Percentiles rank a stretch among this genome's conserved stretches.
Evolutionary conservation across 1,284 basidiomycete genomes (phyloP).

Genomic region (Malassezia pachydermatis): DNA sequence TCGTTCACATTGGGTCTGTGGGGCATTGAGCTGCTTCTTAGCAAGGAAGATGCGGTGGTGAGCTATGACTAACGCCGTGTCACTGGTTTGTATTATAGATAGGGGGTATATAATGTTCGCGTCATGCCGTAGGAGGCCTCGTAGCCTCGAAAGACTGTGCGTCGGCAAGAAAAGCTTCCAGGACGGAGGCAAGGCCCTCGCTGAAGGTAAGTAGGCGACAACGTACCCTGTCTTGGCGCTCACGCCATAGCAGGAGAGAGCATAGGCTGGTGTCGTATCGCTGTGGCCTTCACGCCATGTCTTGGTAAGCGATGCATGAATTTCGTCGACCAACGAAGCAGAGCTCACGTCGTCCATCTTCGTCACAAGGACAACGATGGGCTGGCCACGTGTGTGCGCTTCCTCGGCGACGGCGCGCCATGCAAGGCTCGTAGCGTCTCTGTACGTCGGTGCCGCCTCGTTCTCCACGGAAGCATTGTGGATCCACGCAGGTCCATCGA

Average conservation of each 20-base stretch:
- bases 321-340: neutral
- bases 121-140: neutral
- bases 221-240: constrained; percentile 15
- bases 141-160: neutral
- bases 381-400: constrained; percentile 1
- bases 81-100: constrained; percentile 9
- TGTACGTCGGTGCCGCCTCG: constrained; percentile 2
- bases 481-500: constrained; percentile 21
- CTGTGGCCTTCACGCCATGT: neutral
- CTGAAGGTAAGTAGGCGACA: constrained; percentile 4
- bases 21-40: constrained; percentile 39
- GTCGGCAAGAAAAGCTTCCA: neutral
- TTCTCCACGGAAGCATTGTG: neutral
- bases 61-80: constrained; percentile 11
- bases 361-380: constrained; percentile 7
- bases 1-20: constrained; percentile 37
- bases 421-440: neutral
- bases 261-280: neutral
- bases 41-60: constrained; percentile 24
- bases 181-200: constrained; percentile 4
- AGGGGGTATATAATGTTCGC: neutral
- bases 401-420: neutral
- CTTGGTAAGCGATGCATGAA: neutral
- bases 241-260: neutral
- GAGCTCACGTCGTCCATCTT: constrained; percentile 4